Evolutionary conservation across 2,329 filamentous ascomycete species (phyloP), one percentile per base, ranked within the genome.

Genomic region (Alternaria postmessia): DNA sequence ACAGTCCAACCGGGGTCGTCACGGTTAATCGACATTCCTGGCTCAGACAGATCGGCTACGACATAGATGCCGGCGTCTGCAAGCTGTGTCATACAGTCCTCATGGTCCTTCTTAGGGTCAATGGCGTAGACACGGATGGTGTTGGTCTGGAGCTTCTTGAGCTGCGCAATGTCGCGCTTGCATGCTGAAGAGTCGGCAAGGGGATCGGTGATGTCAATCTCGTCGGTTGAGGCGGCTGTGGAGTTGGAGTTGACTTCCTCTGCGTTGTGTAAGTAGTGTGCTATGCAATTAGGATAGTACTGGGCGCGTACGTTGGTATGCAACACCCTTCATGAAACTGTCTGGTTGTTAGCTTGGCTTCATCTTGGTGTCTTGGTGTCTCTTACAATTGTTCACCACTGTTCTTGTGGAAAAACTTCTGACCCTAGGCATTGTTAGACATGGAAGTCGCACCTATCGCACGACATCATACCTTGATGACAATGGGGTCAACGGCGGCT

Each of bases 21-120:
- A 68, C 94, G 92, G 84, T 94, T 90, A 85, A 99, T 97, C 54
- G 95, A 98, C 57, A 86, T 79, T 55, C 81, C 82, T 32, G 95
- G 95, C 78, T 96, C 89, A 22, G 90, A 91, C 69, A 99, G 83
- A 84, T 99, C 95, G 68, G 93, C 91, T 72, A 99, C 87, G 74
- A 99, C 89, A 80, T 98, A 99, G 84, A 99, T 98, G 75, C 93
- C 94, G 57, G 91, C 91, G 61, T 91, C 88, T 58, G 91, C 86
- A 51, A 99, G 87, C 67, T 92, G 79, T 69, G 86, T 83, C 94
- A 99, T 97, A 84, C 95, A 98, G 52, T 84, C 85, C 54, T 86
- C 84, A 83, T 99, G 95, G 81, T 96, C 85, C 68, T 85, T 79
- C 16, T 84, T 87, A 24, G 94, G 92, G 82, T 98, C 87, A 73